These are phyloP conservation scores for Pichia scutulata DNA, from an alignment of 805 yeast genomes.

Conservation along the genomic window DNA sequence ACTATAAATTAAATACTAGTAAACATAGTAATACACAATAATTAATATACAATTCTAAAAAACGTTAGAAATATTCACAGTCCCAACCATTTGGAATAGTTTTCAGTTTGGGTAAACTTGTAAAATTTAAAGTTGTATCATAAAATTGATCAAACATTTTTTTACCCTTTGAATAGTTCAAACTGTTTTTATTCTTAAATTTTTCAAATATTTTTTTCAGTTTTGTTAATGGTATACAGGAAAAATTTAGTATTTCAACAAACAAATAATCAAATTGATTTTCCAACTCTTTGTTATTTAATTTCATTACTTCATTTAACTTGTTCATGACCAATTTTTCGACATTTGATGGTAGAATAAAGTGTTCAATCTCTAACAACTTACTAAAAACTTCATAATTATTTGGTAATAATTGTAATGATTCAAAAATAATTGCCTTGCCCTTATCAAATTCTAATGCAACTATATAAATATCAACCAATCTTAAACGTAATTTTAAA, in stretches of 20 bases:
- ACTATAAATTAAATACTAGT: too few relatives aligned
- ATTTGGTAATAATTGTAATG: constrained; percentile 24
- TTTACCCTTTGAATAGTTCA: constrained; percentile 22
- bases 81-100: constrained; percentile 1
- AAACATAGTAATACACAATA: neutral
- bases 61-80: constrained; percentile 12
- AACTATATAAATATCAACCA: constrained; percentile 39
- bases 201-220: constrained; percentile 23
- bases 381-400: constrained; percentile 34
- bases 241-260: constrained; percentile 25
- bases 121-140: constrained; percentile 2
- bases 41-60: neutral
- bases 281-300: constrained; percentile 15
- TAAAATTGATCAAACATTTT: constrained; percentile 15
- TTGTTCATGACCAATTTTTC: constrained; percentile 4
- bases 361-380: constrained; percentile 34
- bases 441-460: constrained; percentile 33
- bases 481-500: constrained; percentile 29
- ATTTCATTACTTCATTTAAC: constrained; percentile 1
- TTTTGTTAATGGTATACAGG: constrained; percentile 16
- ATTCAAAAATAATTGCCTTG: constrained; percentile 24
- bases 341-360: constrained; percentile 19
- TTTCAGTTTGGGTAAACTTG: neutral
- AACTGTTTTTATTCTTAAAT: constrained; percentile 13
- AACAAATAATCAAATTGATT: constrained; percentile 31